Base-by-base conservation (phyloP, 2,329 filamentous ascomycete species). In the Aspergillus latus region DNA sequence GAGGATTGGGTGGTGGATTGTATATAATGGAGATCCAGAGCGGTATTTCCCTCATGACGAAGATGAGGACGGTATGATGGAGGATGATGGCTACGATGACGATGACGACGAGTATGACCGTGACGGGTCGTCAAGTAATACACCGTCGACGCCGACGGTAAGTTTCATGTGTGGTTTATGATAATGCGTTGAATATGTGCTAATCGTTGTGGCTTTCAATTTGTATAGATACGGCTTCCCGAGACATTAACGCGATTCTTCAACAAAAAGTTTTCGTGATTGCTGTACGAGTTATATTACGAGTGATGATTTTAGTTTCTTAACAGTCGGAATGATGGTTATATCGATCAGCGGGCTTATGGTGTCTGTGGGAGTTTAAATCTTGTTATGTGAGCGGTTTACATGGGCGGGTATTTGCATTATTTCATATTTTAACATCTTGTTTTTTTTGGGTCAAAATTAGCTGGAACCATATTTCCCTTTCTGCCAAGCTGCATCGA, bases 21-120 rank as follows among this genome's bases (percentile, higher is more conserved):
- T 87, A 9, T 85, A 86, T 56, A 87, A 86, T 68, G 84, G 84
- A 8, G 84, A 87, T 65, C 81, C 83, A 30, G 80, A 85, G 65
- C 72, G 82, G 53, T 80, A 76, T 67, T 79, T 73, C 39, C 70
- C 72, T 32, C 64, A 60, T 1, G 65, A 65, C 37, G 74, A 74
- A 15, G 76, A 32, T 32, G 69, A 71, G 16, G 68, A 68, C 8
- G 56, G 50, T 45, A 51, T 58, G 6, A 46, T 53, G 45, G 58
- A 62, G 54, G 60, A 67, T 2, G 67, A 70, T 29, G 67, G 69
- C 11, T 62, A 67, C 44, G 64, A 64, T 13, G 49, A 57, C 21
- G 62, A 66, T 53, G 64, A 62, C 37, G 59, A 64, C 30, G 56
- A 52, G 29, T 62, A 64, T 40, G 56, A 55, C 28, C 54, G 60